These are phyloP conservation scores for Themeda triandra DNA, from an alignment of 176 grass and related monocot species.

Conservation along the genomic window DNA sequence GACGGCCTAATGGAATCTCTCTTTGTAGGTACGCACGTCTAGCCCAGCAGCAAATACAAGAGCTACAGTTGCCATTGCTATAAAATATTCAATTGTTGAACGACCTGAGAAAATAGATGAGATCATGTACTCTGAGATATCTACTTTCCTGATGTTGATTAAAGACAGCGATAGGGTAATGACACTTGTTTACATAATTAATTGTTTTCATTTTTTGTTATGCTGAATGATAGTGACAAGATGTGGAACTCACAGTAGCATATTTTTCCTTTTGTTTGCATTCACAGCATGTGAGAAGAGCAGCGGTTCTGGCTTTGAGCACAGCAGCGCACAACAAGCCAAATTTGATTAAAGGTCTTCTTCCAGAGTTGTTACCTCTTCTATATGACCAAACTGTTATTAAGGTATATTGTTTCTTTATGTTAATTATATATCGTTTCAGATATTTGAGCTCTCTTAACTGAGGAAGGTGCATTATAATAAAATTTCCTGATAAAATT, in stretches of 20 bases:
- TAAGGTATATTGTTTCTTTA: constrained; percentile 58
- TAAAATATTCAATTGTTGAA: constrained; percentile 96
- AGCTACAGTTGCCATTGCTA: constrained; percentile 85
- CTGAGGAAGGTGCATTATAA: not conserved
- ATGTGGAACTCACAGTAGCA: not conserved
- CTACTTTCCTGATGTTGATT: constrained; percentile 83
- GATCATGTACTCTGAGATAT: constrained; percentile 70
- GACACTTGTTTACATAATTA: not conserved
- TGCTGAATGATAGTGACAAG: not conserved
- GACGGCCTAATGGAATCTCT: not conserved
- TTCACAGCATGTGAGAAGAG: constrained; percentile 84
- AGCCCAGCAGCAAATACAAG: constrained; percentile 79
- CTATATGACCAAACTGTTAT: constrained; percentile 89
- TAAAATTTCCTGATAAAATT: not conserved
- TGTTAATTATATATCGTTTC: not conserved
- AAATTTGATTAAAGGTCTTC: constrained; percentile 84
- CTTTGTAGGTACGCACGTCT: constrained; percentile 56
- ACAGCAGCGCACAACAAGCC: constrained; percentile 96
- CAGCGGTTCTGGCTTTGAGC: constrained; percentile 79
- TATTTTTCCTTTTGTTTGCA: not conserved
- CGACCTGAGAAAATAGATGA: constrained; percentile 87
- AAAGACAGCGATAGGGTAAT: constrained; percentile 81
- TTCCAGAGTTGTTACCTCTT: constrained; percentile 82
- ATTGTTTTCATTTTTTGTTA: not conserved
- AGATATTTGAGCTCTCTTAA: not conserved